Evolutionary conservation across 2,329 filamentous ascomycete genomes (phyloP), one percentile per base, ranked within the genome.

Genomic region (Coleophoma crateriformis): DNA sequence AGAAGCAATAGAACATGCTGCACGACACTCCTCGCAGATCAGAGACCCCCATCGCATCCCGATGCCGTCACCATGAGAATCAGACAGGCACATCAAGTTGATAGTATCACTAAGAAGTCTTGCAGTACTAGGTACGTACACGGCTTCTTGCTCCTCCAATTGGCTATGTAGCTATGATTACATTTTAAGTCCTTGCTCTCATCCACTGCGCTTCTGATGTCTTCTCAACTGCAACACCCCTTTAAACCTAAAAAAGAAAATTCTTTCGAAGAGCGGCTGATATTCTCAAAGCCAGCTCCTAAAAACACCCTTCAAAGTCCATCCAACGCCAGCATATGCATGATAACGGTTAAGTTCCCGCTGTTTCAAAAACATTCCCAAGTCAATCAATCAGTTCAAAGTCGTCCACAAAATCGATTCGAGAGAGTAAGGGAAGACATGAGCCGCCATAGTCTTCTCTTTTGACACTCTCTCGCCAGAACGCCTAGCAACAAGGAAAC

Each of bases 91-190:
- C 27, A 27, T 2, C 27, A 27, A 27, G 27, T 27, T 27, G 27
- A 27, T 27, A 27, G 27, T 27, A 27, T 27, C 27, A 7, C 27
- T 27, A 27, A 27, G 8, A 27, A 27, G 27, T 27, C 27, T 27
- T 27, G 27, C 27, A 27, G 27, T 27, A 27, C 27, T 27, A 27
- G 27, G 27, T 27, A 27, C 27, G 27, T 27, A 27, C 27, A 27
- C 27, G 27, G 27, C 27, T 27, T 27, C 27, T 27, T 27, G 27
- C 37, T 39, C 17, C 12, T 39, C 7, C 37, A 12, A 19, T 20
- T 20, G n/a, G 20, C 38, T 20, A 39, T 59, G 45, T 57, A 20
- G 27, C 27, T 27, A 27, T 27, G 27, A 27, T 27, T 27, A 27
- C 27, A 27, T 27, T 27, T 27, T 27, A 27, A 27, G 27, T 27